phyloP scores from a whole-genome alignment of 2,329 filamentous ascomycete genomes.

The Fusarium ambrosium region DNA sequence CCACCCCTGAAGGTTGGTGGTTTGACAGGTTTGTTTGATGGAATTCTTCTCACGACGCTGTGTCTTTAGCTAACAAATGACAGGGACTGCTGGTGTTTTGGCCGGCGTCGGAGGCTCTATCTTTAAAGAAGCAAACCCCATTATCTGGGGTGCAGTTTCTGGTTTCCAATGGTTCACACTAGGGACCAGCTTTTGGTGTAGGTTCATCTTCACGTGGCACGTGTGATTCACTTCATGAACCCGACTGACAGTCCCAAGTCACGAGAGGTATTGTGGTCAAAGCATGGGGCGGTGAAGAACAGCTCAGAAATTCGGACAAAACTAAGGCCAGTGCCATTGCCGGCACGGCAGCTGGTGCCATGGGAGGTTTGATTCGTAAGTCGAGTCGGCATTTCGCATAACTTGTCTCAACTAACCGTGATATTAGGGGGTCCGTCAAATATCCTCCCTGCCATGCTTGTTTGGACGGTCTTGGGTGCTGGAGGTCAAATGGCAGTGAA shows the following conservation, averaged over 20 bases:
- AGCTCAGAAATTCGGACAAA: conserved; percentile 70
- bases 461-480: conserved; percentile 61
- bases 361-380: conserved; percentile 69
- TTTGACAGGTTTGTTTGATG: conserved; percentile 63
- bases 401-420: conserved; percentile 30
- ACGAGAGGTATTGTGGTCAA: conserved; percentile 62
- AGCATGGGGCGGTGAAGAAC: conserved; percentile 64
- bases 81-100: conserved; percentile 72
- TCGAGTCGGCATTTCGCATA: conserved; percentile 17
- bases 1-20: conserved; percentile 71
- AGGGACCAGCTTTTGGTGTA: conserved; percentile 82
- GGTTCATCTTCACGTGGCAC: conserved; percentile 45
- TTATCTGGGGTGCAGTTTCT: conserved; percentile 78
- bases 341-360: conserved; percentile 76
- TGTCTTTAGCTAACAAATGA: conserved; percentile 39
- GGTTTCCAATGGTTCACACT: conserved; percentile 86
- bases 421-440: conserved; percentile 64
- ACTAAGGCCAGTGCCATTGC: conserved; percentile 77
- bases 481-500: conserved; percentile 57
- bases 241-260: conserved; percentile 53
- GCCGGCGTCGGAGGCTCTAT: conserved; percentile 80
- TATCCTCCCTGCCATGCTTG: conserved; percentile 64
- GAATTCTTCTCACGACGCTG: neutral
- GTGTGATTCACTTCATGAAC: neutral
- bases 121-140: conserved; percentile 74